phyloP scores from a whole-genome alignment of 2,329 filamentous ascomycete species.

The Nothophaeocryptopus gaeumannii region DNA sequence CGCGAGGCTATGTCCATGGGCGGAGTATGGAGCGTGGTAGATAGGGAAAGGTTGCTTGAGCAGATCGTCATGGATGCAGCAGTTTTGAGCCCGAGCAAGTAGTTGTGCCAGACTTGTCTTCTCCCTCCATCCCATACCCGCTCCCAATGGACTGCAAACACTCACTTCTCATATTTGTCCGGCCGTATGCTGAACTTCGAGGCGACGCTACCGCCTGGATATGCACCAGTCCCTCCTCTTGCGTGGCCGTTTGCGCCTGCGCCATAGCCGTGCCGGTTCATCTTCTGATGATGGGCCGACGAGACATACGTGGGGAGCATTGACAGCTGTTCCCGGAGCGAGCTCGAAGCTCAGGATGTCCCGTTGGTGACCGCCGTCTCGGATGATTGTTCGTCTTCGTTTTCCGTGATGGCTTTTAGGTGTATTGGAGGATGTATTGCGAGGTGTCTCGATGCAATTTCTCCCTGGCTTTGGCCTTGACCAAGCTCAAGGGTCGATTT shows the following conservation, averaged over 20 bases:
- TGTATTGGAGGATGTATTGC: no score
- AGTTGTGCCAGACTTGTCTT: background rate
- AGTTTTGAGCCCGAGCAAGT: background rate
- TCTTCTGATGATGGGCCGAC: conserved; percentile 55
- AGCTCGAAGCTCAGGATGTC: conserved; percentile 3
- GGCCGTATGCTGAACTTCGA: conserved; percentile 70
- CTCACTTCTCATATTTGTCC: conserved; percentile 65
- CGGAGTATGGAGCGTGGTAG: no score
- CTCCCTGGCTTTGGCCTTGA: no score
- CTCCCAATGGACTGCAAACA: background rate
- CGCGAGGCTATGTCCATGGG: no score
- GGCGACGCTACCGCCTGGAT: conserved; percentile 17
- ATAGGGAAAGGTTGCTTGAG: background rate
- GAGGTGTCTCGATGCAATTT: no score
- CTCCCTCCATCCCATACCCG: background rate
- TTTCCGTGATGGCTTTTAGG: no score
- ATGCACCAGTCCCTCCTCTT: conserved; percentile 42
- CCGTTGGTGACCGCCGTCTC: no score
- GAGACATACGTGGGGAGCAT: conserved; percentile 63
- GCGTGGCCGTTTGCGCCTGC: conserved; percentile 63
- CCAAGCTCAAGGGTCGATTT: no score
- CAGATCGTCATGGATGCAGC: no score
- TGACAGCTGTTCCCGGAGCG: background rate
- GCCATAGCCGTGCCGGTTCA: conserved; percentile 78
- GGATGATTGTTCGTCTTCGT: no score